Evolutionary conservation across 768 basidiomycete genomes (phyloP).

Genomic region (Hemileccinum impolitum): DNA sequence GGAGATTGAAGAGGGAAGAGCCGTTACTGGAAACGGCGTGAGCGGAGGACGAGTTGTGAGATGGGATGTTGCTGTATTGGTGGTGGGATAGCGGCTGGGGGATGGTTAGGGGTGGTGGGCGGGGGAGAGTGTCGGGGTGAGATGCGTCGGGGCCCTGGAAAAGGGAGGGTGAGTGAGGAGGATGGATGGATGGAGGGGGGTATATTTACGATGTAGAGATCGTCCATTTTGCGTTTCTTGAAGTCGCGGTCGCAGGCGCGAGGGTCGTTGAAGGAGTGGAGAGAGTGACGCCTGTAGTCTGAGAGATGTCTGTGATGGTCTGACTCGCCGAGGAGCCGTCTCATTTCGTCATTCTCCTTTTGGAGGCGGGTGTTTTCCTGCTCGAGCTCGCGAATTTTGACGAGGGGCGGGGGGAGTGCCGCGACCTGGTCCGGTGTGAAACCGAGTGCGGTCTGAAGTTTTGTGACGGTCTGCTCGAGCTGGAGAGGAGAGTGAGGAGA

Average conservation of each 20-base stretch:
- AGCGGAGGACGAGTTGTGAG: constrained; percentile 40
- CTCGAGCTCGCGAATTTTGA: constrained; percentile 79
- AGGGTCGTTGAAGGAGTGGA: constrained; percentile 46
- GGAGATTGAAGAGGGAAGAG: constrained; percentile 50
- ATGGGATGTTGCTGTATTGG: constrained; percentile 43
- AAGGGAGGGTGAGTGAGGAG: background rate
- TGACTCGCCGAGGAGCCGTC: constrained; percentile 58
- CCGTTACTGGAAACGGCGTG: constrained; percentile 35
- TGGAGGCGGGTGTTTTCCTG: constrained; percentile 71
- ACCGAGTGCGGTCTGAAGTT: constrained; percentile 72
- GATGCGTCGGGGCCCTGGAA: constrained; percentile 47
- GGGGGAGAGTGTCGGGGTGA: constrained; percentile 32
- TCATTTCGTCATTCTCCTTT: constrained; percentile 71
- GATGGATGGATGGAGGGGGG: background rate
- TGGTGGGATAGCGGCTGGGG: constrained; percentile 51
- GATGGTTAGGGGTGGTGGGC: constrained; percentile 60
- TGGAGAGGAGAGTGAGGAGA: constrained; percentile 26
- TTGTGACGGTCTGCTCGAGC: constrained; percentile 85
- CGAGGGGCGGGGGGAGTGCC: constrained; percentile 65
- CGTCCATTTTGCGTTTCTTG: constrained; percentile 62
- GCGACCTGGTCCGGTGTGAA: constrained; percentile 73
- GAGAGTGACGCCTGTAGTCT: constrained; percentile 47
- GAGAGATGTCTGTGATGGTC: constrained; percentile 36
- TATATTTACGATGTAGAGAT: constrained; percentile 49
- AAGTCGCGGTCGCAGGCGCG: constrained; percentile 55